Conservation (phyloP, 164 flowering plant species). For the Kingdonia uniflora region DNA sequence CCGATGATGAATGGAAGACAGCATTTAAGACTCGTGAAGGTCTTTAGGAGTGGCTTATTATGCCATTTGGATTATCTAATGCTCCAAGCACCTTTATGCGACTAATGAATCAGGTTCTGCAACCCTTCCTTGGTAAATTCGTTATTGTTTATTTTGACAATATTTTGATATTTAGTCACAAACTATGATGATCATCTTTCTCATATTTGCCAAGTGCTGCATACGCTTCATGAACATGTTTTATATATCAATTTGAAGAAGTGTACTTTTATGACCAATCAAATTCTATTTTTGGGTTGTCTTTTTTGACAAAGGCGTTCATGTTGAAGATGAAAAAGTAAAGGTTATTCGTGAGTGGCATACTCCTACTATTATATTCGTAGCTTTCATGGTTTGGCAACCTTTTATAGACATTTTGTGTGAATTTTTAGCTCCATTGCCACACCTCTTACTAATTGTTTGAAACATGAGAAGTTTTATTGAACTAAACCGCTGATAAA, state of each 20-base stretch:
- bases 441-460: background rate
- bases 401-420: constrained; percentile 6
- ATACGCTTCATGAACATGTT: background rate
- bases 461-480: background rate
- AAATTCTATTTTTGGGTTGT: background rate
- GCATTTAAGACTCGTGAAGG: background rate
- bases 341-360: constrained; percentile 2
- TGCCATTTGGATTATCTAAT: background rate
- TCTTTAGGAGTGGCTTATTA: background rate
- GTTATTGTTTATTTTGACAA: background rate
- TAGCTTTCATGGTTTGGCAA: constrained; percentile 7
- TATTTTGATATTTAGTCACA: background rate
- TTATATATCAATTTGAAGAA: background rate
- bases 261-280: background rate
- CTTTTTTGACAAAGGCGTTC: background rate
- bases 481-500: background rate
- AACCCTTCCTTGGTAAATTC: constrained; percentile 5
- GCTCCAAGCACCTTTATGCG: constrained; percentile 4
- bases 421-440: constrained; percentile 4
- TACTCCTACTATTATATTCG: background rate
- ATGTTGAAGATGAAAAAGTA: constrained; percentile 6
- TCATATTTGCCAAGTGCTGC: background rate
- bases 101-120: constrained; percentile 3
- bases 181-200: background rate
- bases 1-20: too few species aligned